These are phyloP conservation scores for Rhododendron williamsianum DNA, from an alignment of 148 eudicot genomes.

Conservation along the genomic window DNA sequence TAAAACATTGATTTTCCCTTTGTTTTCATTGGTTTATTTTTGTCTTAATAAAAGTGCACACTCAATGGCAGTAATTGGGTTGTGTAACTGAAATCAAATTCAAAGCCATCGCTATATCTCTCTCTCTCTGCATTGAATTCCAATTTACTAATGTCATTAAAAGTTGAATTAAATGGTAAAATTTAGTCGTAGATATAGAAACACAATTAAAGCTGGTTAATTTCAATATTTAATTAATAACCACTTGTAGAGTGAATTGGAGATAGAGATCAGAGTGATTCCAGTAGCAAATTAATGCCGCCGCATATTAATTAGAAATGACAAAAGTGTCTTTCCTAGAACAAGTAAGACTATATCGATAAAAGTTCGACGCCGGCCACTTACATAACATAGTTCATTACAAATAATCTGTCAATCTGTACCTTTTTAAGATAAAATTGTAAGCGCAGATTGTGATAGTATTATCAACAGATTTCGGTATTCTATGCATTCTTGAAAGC, in stretches of 20 bases:
- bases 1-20: background rate
- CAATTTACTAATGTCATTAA: background rate
- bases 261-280: background rate
- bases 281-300: background rate
- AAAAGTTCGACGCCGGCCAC: no score
- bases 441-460: background rate
- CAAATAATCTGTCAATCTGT: no score
- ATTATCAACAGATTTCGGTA: background rate
- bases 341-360: background rate
- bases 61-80: conserved; percentile 4
- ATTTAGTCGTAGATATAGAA: conserved; percentile 12
- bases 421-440: background rate
- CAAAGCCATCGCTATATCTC: conserved; percentile 4
- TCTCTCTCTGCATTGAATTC: background rate
- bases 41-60: background rate
- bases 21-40: background rate
- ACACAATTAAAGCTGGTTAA: conserved; percentile 13
- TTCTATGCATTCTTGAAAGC: background rate
- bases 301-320: background rate
- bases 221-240: conserved; percentile 4
- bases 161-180: conserved; percentile 10
- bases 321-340: background rate
- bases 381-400: no score
- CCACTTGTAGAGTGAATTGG: background rate
- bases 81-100: conserved; percentile 7